phyloP scores from a whole-genome alignment of 2,329 filamentous ascomycete species.

The Fusarium miscanthi region DNA sequence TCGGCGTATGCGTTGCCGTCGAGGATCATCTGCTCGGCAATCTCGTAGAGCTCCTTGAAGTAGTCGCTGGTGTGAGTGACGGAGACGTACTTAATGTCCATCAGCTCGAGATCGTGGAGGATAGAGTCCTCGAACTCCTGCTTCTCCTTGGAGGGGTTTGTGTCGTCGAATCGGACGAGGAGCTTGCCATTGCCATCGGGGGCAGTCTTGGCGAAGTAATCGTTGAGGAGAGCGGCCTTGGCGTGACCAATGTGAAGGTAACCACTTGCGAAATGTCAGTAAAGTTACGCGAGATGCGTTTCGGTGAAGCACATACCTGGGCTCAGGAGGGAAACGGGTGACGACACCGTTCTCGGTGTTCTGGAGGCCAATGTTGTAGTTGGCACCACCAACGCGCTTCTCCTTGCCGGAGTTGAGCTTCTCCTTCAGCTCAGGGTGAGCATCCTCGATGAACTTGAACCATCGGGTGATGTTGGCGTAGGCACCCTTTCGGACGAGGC shows the following conservation, averaged over 20 bases:
- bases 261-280: conserved; percentile 59
- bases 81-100: conserved; percentile 90
- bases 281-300: conserved; percentile 19
- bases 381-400: conserved; percentile 81
- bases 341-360: conserved; percentile 91
- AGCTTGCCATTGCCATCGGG: conserved; percentile 93
- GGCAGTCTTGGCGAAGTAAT: conserved; percentile 95
- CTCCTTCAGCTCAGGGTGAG: conserved; percentile 78
- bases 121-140: conserved; percentile 96
- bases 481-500: conserved; percentile 81
- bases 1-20: conserved; percentile 93
- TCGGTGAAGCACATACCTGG: conserved; percentile 69
- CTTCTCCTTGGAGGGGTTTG: conserved; percentile 97
- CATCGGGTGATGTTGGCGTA: conserved; percentile 84
- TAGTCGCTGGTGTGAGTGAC: conserved; percentile 95
- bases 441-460: conserved; percentile 87
- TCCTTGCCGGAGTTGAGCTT: conserved; percentile 69
- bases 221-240: conserved; percentile 92
- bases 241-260: conserved; percentile 97
- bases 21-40: conserved; percentile 85
- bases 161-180: conserved; percentile 94
- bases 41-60: conserved; percentile 91
- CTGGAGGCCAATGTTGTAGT: conserved; percentile 87
- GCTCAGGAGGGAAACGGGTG: conserved; percentile 92
- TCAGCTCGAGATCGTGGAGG: conserved; percentile 87